Evolutionary conservation across 2,329 filamentous ascomycete genomes (phyloP), one percentile per base, ranked within the genome.

Genomic region (Colletotrichum sp.): DNA sequence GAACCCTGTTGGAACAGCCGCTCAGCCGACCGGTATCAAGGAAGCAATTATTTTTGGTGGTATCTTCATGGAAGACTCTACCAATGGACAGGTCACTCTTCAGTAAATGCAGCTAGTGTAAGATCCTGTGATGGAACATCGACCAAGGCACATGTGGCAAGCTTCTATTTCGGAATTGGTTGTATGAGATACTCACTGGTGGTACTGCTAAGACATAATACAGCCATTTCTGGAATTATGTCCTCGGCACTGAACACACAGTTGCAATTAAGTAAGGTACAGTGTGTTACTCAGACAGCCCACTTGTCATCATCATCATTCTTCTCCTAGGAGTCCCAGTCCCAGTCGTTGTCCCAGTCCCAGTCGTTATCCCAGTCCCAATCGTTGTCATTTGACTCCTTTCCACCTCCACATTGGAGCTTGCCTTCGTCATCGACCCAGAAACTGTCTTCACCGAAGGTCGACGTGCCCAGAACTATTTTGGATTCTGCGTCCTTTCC

Each of bases 1-100:
- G 84, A 87, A 78, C 66, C 55, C 77, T n/a, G 80, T 80, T 18
- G 81, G 80, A 64, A 65, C 81, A 48, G 83, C 82, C 6, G 82
- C 80, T 61, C 83, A 84, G 71, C 77, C 79, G 38, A 77, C 76
- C 34, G 79, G 79, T 16, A 80, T 83, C 43, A 77, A 83, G 56
- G 83, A 84, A 65, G 82, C 82, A 5, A 21, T 84, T 10, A 77
- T 80, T 8, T 84, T 80, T 71, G 82, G 81, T 8, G 83, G 83
- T 8, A 79, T 84, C 9, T 84, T 84, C 74, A 79, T 83, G 61
- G 83, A 84, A 75, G 78, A 82, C 61, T 78, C 77, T 8, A 76
- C 70, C 5, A 69, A 26, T n/a, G 76, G 76, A 15, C 62, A 68
- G 15, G 73, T 78, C n/a, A 77, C 73, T 16, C 70, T 77, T 21